These are phyloP conservation scores for Cicer yamashitae DNA, from an alignment of 306 rosid genomes.

Conservation along the genomic window DNA sequence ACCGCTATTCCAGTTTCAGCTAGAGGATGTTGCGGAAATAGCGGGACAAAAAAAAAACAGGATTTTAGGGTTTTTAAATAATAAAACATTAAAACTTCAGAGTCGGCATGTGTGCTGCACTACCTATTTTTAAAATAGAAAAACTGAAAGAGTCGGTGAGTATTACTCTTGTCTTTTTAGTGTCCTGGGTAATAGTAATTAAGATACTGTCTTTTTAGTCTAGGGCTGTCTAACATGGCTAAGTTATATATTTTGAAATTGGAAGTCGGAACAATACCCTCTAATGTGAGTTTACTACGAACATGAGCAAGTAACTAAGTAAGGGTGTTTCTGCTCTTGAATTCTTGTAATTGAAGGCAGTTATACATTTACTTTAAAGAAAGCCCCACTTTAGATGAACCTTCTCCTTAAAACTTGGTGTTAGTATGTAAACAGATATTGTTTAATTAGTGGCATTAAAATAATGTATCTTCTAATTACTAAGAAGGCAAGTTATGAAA, in stretches of 20 bases:
- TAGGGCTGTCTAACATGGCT: neutral
- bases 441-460: no score
- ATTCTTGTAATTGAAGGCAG: neutral
- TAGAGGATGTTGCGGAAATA: no score
- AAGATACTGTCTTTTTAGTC: neutral
- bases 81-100: no score
- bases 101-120: no score
- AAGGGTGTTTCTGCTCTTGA: neutral
- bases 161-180: neutral
- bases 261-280: neutral
- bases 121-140: no score
- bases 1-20: no score
- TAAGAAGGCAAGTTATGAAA: neutral
- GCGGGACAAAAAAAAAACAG: no score
- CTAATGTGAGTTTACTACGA: neutral
- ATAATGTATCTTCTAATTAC: no score
- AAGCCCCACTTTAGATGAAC: neutral
- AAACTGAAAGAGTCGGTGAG: no score
- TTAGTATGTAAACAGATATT: neutral
- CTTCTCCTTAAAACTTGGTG: neutral
- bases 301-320: neutral
- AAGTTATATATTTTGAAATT: neutral
- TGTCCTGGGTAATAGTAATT: neutral
- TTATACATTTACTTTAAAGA: neutral
- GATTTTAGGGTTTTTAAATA: no score